phyloP scores from a whole-genome alignment of 352 stramenopile genomes.

The Chrysophaeum taylorii region DNA sequence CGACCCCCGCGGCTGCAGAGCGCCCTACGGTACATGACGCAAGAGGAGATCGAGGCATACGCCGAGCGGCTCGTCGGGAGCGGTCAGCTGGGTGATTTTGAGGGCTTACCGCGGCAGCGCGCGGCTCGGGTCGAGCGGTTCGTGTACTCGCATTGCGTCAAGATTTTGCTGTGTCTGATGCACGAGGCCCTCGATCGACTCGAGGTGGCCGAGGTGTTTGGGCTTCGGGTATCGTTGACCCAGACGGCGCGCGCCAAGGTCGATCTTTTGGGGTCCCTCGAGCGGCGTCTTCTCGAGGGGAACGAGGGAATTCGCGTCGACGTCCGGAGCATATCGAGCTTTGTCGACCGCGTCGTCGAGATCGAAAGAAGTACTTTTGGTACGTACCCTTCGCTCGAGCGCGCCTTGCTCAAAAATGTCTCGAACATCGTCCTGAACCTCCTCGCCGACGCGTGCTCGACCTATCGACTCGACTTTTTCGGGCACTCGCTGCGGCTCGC shows the following conservation, averaged over 20 bases:
- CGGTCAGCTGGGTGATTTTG: background rate
- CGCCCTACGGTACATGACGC: conserved; percentile 4
- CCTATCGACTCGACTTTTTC: conserved; percentile 6
- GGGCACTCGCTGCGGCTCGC: background rate
- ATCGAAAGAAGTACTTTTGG: background rate
- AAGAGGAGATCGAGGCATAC: background rate
- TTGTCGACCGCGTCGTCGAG: conserved; percentile 4
- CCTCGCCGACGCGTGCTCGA: background rate
- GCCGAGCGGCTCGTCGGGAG: background rate
- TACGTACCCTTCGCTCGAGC: background rate
- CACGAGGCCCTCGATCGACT: background rate
- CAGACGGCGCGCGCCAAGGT: background rate
- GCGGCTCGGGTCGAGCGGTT: background rate
- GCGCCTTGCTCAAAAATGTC: background rate
- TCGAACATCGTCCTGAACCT: conserved; percentile 6
- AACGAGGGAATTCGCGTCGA: background rate
- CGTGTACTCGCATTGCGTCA: conserved; percentile 11
- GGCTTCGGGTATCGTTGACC: background rate
- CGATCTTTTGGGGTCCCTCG: background rate
- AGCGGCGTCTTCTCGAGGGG: background rate
- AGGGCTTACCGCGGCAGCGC: background rate
- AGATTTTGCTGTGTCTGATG: conserved; percentile 7
- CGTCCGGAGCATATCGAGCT: background rate
- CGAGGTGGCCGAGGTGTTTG: background rate
- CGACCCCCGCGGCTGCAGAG: background rate